These are phyloP conservation scores for Colletotrichum tropicale DNA, from an alignment of 2,329 filamentous ascomycete genomes.

Conservation along the genomic window DNA sequence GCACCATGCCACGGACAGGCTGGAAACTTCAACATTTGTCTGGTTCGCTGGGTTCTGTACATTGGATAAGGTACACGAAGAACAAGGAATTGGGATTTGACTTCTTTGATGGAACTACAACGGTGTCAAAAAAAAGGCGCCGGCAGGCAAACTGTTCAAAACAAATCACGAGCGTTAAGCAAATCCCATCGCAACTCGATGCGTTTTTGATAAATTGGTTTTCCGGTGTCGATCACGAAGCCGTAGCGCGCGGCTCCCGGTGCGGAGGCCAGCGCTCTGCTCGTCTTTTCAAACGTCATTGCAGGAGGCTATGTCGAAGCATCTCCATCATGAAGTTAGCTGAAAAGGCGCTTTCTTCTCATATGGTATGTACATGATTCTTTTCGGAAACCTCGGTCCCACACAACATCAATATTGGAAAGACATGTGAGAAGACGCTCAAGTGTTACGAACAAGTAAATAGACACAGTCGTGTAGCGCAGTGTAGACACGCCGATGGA, in stretches of 20 bases:
- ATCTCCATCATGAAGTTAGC: not conserved
- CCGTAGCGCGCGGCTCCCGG: not conserved
- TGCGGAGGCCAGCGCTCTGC: not conserved
- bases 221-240: not conserved
- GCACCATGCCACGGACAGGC: not conserved
- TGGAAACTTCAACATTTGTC: not conserved
- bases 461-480: not conserved
- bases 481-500: not conserved
- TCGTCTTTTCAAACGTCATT: not conserved
- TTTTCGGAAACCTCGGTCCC: not conserved
- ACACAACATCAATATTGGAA: not conserved
- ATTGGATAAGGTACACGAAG: not conserved
- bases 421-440: not conserved
- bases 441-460: not conserved
- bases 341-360: not conserved
- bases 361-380: not conserved
- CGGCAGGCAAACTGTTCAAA: not conserved
- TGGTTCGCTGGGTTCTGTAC: not conserved
- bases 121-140: not conserved
- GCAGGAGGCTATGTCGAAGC: not conserved
- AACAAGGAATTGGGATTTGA: not conserved
- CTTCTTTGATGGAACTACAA: not conserved
- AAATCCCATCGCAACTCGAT: not conserved
- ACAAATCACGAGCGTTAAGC: not conserved
- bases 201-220: not conserved